These are phyloP conservation scores for Lactarius pseudohatsudake DNA, from an alignment of 768 basidiomycete species.

Conservation along the genomic window DNA sequence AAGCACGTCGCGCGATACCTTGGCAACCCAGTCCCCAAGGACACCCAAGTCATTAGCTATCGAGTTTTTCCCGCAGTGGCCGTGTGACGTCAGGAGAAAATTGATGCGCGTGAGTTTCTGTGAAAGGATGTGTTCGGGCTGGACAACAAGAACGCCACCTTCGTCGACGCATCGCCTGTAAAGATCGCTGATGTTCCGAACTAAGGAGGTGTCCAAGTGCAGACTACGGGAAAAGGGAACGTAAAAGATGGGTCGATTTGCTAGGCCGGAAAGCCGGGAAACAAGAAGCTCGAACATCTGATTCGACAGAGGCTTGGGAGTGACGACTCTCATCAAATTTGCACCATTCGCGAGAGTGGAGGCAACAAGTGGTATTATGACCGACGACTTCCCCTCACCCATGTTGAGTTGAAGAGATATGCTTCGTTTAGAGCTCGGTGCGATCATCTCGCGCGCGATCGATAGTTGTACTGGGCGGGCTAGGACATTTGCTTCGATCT, in stretches of 20 bases:
- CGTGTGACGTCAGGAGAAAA: conserved; percentile 28
- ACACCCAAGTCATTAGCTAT: background rate
- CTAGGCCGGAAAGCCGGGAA: conserved; percentile 44
- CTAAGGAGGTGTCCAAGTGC: conserved; percentile 28
- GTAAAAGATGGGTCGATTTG: conserved; percentile 48
- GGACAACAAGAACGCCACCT: conserved; percentile 47
- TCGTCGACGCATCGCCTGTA: conserved; percentile 41
- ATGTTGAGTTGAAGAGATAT: conserved; percentile 53
- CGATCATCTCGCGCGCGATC: conserved; percentile 49
- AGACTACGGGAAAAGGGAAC: conserved; percentile 51
- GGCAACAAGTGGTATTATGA: conserved; percentile 49
- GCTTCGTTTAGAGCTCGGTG: conserved; percentile 39
- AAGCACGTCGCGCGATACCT: conserved; percentile 19
- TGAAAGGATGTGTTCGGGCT: conserved; percentile 56
- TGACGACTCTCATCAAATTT: conserved; percentile 48
- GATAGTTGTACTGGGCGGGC: conserved; percentile 44
- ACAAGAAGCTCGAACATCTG: conserved; percentile 54
- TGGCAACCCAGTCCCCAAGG: conserved; percentile 4
- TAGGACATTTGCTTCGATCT: conserved; percentile 49
- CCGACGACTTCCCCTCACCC: conserved; percentile 57
- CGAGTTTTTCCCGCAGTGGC: background rate
- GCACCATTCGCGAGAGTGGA: conserved; percentile 44
- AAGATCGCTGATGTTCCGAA: conserved; percentile 34
- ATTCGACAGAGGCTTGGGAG: conserved; percentile 46
- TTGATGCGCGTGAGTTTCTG: conserved; percentile 50